Base-by-base conservation (phyloP, 73 alveolate genomes). In the Uronychia setigera region DNA sequence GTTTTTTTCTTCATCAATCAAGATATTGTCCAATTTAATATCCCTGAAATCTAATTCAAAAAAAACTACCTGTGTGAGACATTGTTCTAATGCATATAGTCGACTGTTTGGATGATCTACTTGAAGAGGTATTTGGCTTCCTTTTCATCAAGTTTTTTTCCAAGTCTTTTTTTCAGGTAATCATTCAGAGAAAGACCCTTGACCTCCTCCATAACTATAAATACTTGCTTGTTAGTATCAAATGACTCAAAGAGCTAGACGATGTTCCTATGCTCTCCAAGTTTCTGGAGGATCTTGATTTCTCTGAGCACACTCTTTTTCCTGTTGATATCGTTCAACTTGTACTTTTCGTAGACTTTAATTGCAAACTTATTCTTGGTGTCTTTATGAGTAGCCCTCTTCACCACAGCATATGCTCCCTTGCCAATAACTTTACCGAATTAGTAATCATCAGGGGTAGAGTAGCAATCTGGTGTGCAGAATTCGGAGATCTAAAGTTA, bases 401-500 rank as follows among this genome's bases (percentile, higher is more conserved):
- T 94, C 86, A 92, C 99, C 31, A 87, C 80, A 25, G 99, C 99
- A 95, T 95, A 97, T 29, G 98, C 95, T 13, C 99, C 99, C 76
- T 87, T 86, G 0, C 99, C 99, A 60, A 97, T 81, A 31, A 86
- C 85, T 80, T 86, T 76, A 29, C 97, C 94, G 78, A 96, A 79
- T 13, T 81, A 82, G 88, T 92, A 96, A n/a, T 90, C 95, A 34
- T 90, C 95, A 32, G 93, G 82, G 59, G 76, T 86, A 33, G 67
- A 46, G 67, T 77, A 74, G 76, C 82, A 77, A 46, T 82, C 87
- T 26, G 80, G 81, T 14, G 91, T 88, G 59, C 74, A 34, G 32
- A 60, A 74, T 27, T 79, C 87, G 74, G 67, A 46, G n/a, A 46
- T 19, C 67, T 46, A 46, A 19, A n/a, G n/a, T n/a, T n/a, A n/a